Percentiles rank a stretch among this genome's conserved stretches.
These are phyloP conservation scores for Mycena galericulata DNA, from an alignment of 768 basidiomycete genomes.

Conservation along the genomic window DNA sequence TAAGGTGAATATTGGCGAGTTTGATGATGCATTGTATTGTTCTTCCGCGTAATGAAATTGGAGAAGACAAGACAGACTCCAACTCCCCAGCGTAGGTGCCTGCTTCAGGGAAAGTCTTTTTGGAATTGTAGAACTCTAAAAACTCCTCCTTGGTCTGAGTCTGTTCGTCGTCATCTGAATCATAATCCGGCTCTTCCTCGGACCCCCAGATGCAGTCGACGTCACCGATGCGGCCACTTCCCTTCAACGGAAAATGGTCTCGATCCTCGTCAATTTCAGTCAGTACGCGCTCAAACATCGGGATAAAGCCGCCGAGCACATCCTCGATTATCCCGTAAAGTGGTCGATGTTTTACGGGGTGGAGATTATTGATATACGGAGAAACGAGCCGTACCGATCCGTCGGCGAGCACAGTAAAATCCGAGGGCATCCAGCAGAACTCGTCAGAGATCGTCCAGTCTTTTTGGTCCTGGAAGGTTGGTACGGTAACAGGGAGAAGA, in stretches of 20 bases:
- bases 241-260: background rate
- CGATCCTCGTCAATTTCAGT: conserved; percentile 7
- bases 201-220: conserved; percentile 1
- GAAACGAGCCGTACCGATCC: conserved; percentile 24
- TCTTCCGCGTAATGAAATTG: conserved; percentile 11
- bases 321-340: conserved; percentile 25
- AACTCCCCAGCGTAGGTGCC: conserved; percentile 7
- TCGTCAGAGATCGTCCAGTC: conserved; percentile 27
- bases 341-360: conserved; percentile 3
- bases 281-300: conserved; percentile 27
- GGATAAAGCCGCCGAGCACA: conserved; percentile 13
- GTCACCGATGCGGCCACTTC: background rate
- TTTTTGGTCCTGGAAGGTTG: background rate
- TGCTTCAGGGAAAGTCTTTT: conserved; percentile 5
- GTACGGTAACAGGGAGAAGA: conserved; percentile 20
- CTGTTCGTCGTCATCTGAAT: background rate
- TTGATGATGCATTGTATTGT: conserved; percentile 38
- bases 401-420: conserved; percentile 15
- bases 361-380: conserved; percentile 30
- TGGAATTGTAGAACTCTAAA: background rate
- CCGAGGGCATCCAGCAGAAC: conserved; percentile 45
- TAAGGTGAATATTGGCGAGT: conserved; percentile 37
- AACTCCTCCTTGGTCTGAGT: background rate
- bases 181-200: background rate
- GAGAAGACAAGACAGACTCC: background rate